Base-by-base conservation (phyloP, 768 basidiomycete genomes). In the Russula sp. region DNA sequence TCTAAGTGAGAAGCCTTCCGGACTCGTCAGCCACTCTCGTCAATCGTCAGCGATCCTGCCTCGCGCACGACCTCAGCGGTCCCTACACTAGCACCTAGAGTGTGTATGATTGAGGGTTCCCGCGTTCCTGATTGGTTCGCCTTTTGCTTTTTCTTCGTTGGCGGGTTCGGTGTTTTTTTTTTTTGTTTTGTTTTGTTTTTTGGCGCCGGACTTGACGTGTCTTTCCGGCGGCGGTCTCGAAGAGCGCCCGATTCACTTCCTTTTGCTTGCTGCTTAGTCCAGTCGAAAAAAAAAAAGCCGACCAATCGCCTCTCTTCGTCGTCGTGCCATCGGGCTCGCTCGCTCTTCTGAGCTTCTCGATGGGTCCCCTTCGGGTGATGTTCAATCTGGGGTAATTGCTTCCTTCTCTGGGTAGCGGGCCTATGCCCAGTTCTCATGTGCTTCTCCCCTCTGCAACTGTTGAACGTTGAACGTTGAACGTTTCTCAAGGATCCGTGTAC, bases 1-100 rank as follows among this genome's bases (percentile, higher is more conserved):
- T 59, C 50, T 38, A 29, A 59, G 50, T 22, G 20, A 32, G 58
- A 59, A 59, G 58, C 58, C 34, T 53, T 59, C 51, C 58, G 1
- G 25, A 43, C 58, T 51, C 49, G 49, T 59, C 14, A 22, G 32
- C 25, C 38, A 11, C 5, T 8, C n/a, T 35, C 20, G 11, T 35
- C 42, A 55, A 34, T 58, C 36, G 13, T 50, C 47, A 34, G 39
- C 32, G 39, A 48, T 29, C 29, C 16, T n/a, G 3, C 29, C 57
- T n/a, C 35, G 13, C 43, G 13, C 47, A n/a, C 25, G n/a, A 43
- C 54, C 7, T 29, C 7, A 14, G 11, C 6, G 7, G n/a, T 45
- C 7, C n/a, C 0, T 20, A 10, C 11, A 11, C 11, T 10, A 5
- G 22, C 46, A 46, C 25, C 2, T 29, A 29, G 25, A 22, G 14